A percentile compares a stretch with the other conserved stretches of the same genome.
These are phyloP conservation scores for Globisporangium orthogonon DNA, from an alignment of 352 stramenopile genomes.

Conservation along the genomic window DNA sequence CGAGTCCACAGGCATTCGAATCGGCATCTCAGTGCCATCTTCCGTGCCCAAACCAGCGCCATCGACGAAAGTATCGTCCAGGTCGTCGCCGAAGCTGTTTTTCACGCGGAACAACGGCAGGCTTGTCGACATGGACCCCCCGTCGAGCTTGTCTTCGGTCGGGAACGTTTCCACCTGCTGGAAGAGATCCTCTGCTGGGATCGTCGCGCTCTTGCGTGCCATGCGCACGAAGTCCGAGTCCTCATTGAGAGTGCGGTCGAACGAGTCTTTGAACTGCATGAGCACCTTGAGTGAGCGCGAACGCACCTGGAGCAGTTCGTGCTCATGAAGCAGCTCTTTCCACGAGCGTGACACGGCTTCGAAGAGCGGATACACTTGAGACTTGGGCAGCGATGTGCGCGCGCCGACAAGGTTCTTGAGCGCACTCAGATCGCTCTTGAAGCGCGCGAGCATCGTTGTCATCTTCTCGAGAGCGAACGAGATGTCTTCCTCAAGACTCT, in stretches of 20 bases:
- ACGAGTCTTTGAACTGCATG: conserved; percentile 74
- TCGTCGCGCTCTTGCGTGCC: conserved; percentile 45
- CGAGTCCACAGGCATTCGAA: conserved; percentile 87
- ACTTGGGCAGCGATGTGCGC: conserved; percentile 88
- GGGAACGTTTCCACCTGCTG: conserved; percentile 58
- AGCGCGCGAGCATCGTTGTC: conserved; percentile 50
- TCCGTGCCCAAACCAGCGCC: conserved; percentile 24
- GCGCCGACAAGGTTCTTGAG: conserved; percentile 82
- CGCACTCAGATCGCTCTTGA: conserved; percentile 58
- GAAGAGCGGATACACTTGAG: conserved; percentile 93
- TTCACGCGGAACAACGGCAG: conserved; percentile 21
- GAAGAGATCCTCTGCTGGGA: conserved; percentile 64
- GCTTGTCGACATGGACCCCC: conserved; percentile 4
- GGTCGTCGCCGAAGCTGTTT: conserved; percentile 27
- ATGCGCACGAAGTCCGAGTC: conserved; percentile 51
- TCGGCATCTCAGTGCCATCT: conserved; percentile 37
- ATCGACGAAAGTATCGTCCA: conserved; percentile 20
- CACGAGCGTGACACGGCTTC: conserved; percentile 84
- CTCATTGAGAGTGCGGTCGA: conserved; percentile 41
- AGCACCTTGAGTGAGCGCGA: conserved; percentile 59
- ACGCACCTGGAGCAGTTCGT: conserved; percentile 64
- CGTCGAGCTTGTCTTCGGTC: conserved; percentile 25
- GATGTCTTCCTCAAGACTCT: conserved; percentile 91
- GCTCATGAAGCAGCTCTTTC: conserved; percentile 68
- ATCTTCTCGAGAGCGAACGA: conserved; percentile 81